Evolutionary conservation across 768 basidiomycete genomes (phyloP), one percentile per base, ranked within the genome.

Genomic region (Suillus lakei): DNA sequence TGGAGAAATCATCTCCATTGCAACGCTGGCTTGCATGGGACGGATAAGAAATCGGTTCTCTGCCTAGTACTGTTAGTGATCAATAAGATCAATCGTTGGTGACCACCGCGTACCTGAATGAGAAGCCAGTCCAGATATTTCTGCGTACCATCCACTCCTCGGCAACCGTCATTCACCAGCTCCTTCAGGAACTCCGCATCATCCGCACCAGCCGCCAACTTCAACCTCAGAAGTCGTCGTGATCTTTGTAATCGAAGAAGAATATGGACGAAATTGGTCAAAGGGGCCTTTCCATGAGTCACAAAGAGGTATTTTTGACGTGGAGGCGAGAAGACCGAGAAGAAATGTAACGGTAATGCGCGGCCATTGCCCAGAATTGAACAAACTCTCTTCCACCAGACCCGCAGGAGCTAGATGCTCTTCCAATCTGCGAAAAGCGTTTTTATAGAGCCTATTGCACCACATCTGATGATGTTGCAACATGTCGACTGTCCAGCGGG

Each of bases 181-280:
- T 72, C 71, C 51, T 65, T 72, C 50, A 12, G 50, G 36, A 72
- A 66, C 10, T 72, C 70, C 36, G 65, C 68, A 5, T 43, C 9
- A 16, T 63, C 46, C 15, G 26, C 53, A 21, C 63, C 60, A 30
- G 38, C 21, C 3, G 68, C 69, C n/a, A 75, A 66, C 8, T 58
- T 63, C n/a, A 76, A 66, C 5, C 55, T 63, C 50, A 79, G 61
- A 34, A 81, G 62, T 39, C 80, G 76, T 28, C 74, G 75, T n/a
- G 78, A 69, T 41, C 77, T 77, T 63, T 83, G 82, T 41, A 76
- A 69, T 34, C 69, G 66, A 8, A 82, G 66, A 32, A 74, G 64
- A 2, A 70, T 62, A 60, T 72, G 63, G 2, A 72, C 79, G n/a
- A 82, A 68, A 15, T 39, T 30, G 21, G 70, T 68, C 43, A 83